These are phyloP conservation scores for Penicillium sumatraense DNA, from an alignment of 2,329 filamentous ascomycete species.

Conservation along the genomic window DNA sequence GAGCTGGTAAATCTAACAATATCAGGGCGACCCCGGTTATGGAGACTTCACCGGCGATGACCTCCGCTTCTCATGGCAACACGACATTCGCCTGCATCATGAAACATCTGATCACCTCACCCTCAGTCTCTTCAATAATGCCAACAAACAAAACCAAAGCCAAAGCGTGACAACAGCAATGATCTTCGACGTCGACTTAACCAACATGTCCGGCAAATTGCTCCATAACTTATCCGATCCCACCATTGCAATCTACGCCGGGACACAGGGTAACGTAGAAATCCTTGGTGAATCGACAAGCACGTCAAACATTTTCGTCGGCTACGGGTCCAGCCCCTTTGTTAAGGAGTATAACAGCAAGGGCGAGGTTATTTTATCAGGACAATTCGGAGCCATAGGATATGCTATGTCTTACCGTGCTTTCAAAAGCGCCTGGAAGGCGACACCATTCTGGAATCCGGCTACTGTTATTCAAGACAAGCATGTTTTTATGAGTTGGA, in stretches of 20 bases:
- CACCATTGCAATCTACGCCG: conserved; percentile 19
- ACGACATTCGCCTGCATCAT: conserved; percentile 38
- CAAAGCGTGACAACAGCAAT: conserved; percentile 28
- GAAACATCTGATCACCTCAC: conserved; percentile 34
- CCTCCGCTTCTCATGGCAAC: conserved; percentile 33
- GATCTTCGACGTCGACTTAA: conserved; percentile 23
- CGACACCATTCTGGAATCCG: conserved; percentile 25
- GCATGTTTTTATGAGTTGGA: conserved; percentile 45
- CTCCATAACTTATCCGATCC: conserved; percentile 23
- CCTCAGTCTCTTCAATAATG: conserved; percentile 36
- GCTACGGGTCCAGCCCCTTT: conserved; percentile 35
- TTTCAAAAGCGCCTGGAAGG: conserved; percentile 25
- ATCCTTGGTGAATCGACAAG: conserved; percentile 14
- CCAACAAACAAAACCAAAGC: conserved; percentile 19
- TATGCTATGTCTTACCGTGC: conserved; percentile 37
- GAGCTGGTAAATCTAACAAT: not conserved
- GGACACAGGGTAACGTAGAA: conserved; percentile 32
- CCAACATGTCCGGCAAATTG: conserved; percentile 13
- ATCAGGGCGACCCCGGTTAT: conserved; percentile 10
- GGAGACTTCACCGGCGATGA: conserved; percentile 26
- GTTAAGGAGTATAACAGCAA: conserved; percentile 37
- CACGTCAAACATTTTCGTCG: conserved; percentile 30
- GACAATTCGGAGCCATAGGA: conserved; percentile 31
- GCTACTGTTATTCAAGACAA: conserved; percentile 12
- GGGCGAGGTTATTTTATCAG: conserved; percentile 34